Evolutionary conservation across 306 rosid genomes (phyloP).

Genomic region (Casuarina cunninghamiana): DNA sequence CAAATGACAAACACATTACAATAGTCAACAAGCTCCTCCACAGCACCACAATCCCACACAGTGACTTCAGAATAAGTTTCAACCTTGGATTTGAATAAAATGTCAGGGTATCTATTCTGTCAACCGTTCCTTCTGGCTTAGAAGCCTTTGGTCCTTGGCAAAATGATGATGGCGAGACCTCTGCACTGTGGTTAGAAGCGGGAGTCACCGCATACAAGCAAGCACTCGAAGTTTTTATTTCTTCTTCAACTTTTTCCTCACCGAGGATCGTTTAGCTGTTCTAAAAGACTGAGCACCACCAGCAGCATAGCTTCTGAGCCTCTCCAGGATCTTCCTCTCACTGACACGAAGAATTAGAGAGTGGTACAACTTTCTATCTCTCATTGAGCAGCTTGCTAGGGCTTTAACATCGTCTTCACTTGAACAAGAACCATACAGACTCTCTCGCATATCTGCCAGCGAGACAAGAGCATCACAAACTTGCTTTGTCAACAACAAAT

Average conservation of each 20-base stretch:
- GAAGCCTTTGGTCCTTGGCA: background rate
- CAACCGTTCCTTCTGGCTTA: background rate
- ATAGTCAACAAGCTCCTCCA: no score
- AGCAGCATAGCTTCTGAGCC: constrained; percentile 55
- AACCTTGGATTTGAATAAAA: background rate
- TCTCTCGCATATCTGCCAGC: constrained; percentile 65
- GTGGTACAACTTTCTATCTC: constrained; percentile 62
- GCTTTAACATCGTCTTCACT: constrained; percentile 58
- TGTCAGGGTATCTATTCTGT: background rate
- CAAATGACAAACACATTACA: background rate
- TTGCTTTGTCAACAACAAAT: constrained; percentile 52
- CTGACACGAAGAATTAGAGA: constrained; percentile 69
- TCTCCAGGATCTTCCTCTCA: constrained; percentile 72
- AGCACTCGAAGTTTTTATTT: constrained; percentile 12
- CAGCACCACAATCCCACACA: background rate
- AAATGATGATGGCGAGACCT: background rate
- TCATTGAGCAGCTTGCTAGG: constrained; percentile 36
- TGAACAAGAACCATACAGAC: constrained; percentile 61
- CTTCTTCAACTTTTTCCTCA: constrained; percentile 46
- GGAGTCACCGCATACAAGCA: background rate
- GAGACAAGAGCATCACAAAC: constrained; percentile 55
- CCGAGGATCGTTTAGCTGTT: constrained; percentile 29
- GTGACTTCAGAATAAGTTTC: background rate
- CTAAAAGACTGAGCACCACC: constrained; percentile 25
- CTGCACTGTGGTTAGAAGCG: background rate